These are phyloP conservation scores for Arachis stenosperma DNA, from an alignment of 306 rosid species.

Conservation along the genomic window DNA sequence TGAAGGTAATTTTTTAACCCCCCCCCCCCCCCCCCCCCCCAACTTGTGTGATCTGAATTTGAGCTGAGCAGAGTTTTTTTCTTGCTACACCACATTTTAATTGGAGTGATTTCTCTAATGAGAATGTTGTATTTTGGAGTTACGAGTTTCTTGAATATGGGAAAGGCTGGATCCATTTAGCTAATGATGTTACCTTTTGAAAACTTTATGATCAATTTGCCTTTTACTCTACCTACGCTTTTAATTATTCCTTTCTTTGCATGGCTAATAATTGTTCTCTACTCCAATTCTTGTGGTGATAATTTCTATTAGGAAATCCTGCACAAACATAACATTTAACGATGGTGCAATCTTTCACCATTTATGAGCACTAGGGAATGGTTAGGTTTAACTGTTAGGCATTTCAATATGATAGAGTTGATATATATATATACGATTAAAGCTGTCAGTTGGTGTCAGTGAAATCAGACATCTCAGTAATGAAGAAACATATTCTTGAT, in stretches of 20 bases:
- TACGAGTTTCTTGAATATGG: slow-evolving; percentile 17
- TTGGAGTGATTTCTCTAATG: slow-evolving; percentile 6
- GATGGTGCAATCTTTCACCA: not conserved
- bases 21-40: too few relatives aligned
- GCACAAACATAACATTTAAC: not conserved
- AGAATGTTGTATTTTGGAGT: slow-evolving; percentile 17
- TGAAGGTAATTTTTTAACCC: slow-evolving; percentile 61
- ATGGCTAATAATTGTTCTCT: slow-evolving; percentile 9
- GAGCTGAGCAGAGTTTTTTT: slow-evolving; percentile 31
- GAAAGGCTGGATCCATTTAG: slow-evolving; percentile 20
- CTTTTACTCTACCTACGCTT: not conserved
- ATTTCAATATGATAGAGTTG: slow-evolving; percentile 20
- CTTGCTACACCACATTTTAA: not conserved
- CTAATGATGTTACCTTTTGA: slow-evolving; percentile 31
- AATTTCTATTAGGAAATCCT: slow-evolving; percentile 15
- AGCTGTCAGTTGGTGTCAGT: not conserved
- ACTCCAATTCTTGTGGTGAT: not conserved
- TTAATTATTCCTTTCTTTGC: slow-evolving; percentile 1
- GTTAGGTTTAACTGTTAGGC: slow-evolving; percentile 10
- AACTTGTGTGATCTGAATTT: slow-evolving; percentile 5
- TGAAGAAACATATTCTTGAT: not conserved
- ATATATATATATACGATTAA: not conserved
- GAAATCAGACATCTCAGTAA: slow-evolving; percentile 1
- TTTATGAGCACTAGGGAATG: slow-evolving; percentile 12
- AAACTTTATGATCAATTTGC: slow-evolving; percentile 18